Evolutionary conservation across 169 alveolate species (phyloP).

Genomic region (Eimeria falciformis): DNA sequence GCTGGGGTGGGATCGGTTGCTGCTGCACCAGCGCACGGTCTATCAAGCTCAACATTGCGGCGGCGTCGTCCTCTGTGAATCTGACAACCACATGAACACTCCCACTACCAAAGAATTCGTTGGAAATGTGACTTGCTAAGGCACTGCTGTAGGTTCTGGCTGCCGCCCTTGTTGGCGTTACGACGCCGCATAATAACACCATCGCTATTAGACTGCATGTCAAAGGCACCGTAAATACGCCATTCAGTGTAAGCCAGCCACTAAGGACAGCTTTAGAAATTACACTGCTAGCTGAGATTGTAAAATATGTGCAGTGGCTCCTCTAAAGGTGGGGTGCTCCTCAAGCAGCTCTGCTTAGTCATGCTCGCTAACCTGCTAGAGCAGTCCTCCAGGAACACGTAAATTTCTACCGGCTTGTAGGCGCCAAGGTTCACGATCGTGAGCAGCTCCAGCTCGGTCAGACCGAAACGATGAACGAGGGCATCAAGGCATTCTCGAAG

Average conservation of each 20-base stretch:
- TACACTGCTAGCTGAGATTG: too few relatives aligned
- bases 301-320: not conserved
- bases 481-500: conserved; percentile 58
- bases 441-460: conserved; percentile 52
- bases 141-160: too few relatives aligned
- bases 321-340: not conserved
- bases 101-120: not conserved
- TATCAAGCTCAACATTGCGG: conserved; percentile 45
- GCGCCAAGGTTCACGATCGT: conserved; percentile 58
- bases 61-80: conserved; percentile 62
- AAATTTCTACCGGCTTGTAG: conserved; percentile 63
- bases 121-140: too few relatives aligned
- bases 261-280: too few relatives aligned
- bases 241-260: too few relatives aligned
- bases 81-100: conserved; percentile 16
- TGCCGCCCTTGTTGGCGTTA: too few relatives aligned
- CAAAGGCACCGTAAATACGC: too few relatives aligned
- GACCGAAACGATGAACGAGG: conserved; percentile 50
- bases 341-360: not conserved
- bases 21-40: conserved; percentile 67
- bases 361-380: conserved; percentile 39
- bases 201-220: too few relatives aligned
- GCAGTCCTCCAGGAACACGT: conserved; percentile 60
- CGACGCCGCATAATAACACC: too few relatives aligned
- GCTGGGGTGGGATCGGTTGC: conserved; percentile 48